Conservation (phyloP, 1,139 yeast species). For the Meyerozyma smithsonii region DNA sequence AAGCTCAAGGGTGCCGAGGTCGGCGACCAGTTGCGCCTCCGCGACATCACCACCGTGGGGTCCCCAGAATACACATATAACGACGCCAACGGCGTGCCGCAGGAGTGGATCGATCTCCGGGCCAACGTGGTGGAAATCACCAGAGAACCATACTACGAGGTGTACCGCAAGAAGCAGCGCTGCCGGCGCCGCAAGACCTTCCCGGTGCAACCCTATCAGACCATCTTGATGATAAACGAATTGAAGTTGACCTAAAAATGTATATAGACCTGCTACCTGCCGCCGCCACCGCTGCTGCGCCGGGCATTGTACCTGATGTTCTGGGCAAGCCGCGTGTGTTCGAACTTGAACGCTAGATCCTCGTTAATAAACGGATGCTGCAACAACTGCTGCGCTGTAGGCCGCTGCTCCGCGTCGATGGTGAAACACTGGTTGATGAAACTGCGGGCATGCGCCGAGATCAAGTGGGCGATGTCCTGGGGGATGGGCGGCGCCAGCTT, state of each 20-base stretch:
- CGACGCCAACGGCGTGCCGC: conserved; percentile 30
- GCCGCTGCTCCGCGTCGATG: conserved; percentile 76
- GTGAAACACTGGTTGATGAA: conserved; percentile 78
- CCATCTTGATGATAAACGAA: conserved; percentile 77
- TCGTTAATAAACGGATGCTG: conserved; percentile 56
- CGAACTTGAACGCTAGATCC: conserved; percentile 51
- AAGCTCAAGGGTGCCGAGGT: conserved; percentile 68
- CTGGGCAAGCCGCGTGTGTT: conserved; percentile 57
- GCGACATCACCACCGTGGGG: conserved; percentile 78
- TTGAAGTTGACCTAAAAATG: conserved; percentile 36
- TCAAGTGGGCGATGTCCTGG: conserved; percentile 64
- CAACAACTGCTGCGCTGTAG: conserved; percentile 73
- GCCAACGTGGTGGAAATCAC: conserved; percentile 87
- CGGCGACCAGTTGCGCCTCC: conserved; percentile 72
- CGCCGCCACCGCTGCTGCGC: conserved; percentile 14
- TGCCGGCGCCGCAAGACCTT: conserved; percentile 80
- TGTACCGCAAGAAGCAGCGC: conserved; percentile 65
- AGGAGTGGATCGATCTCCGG: conserved; percentile 50
- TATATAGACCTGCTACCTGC: conserved; percentile 6
- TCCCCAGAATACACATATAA: conserved; percentile 71
- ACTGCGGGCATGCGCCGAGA: conserved; percentile 60
- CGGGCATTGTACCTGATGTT: conserved; percentile 30
- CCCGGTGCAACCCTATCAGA: conserved; percentile 72
- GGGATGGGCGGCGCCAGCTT: conserved; percentile 94
- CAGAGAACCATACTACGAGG: conserved; percentile 66